Base-by-base conservation (phyloP, 1,284 basidiomycete genomes). In the Sanguinoderma infundibulare region DNA sequence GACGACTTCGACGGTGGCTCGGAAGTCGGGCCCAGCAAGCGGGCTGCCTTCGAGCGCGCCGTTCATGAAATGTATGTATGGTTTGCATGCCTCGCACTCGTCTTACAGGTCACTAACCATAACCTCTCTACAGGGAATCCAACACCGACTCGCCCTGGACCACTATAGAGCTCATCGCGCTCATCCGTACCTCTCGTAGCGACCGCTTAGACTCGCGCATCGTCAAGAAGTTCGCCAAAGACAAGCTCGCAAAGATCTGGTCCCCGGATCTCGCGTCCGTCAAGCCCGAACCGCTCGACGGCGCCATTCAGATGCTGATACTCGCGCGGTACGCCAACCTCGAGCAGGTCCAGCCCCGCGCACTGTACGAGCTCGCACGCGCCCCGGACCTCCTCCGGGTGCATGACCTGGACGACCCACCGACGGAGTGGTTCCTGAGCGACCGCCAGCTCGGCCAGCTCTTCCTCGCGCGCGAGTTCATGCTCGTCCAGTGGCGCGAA, bases 341-440 rank as follows among this genome's bases (percentile, higher is more conserved):
- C 22, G 69, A 69, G 17, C 47, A 60, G 24, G 68, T 79, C 15
- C 65, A 74, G 20, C 77, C 78, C 58, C 70, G 71, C 38, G 74
- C 75, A 8, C 72, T 73, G 52, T 80, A 79, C 63, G 78, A 79
- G 62, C 69, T 79, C 17, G 60, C 74, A 1, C 68, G 75, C 20
- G 65, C 65, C 10, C 49, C 60, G 5, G 55, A 51, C 14, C 65
- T 74, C 36, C 71, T 68, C 5, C 14, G n/a, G n/a, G n/a, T n/a
- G n/a, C n/a, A n/a, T n/a, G n/a, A n/a, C n/a, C n/a, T n/a, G n/a
- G 69, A 70, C 58, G 54, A 53, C 15, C 22, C 34, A 0, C 34
- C 50, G 42, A 30, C 9, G 38, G 49, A 4, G 55, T 58, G 30
- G 47, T 57, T 20, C 53, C 20, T 30, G 5, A 38, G 6, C 17